These are phyloP conservation scores for Drechslerella coelobrocha DNA, from an alignment of 2,329 filamentous ascomycete genomes.

Conservation along the genomic window DNA sequence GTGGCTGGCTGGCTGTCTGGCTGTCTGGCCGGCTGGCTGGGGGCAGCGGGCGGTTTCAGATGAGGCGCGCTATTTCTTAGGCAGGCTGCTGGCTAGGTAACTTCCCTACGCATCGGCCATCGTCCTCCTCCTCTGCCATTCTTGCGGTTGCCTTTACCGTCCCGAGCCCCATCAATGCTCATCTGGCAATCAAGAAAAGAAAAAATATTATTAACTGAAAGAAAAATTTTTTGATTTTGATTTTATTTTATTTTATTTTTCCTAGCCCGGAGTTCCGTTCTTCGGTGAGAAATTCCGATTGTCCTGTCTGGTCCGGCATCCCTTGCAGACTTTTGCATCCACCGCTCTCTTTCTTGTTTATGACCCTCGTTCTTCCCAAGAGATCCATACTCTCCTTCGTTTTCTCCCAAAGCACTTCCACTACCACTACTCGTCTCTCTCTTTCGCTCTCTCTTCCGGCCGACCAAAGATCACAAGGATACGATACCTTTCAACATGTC, in stretches of 20 bases:
- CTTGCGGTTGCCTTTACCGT: slow-evolving; percentile 29
- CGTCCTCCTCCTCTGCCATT: slow-evolving; percentile 6
- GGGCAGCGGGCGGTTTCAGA: neutral
- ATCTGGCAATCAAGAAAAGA: too few species aligned
- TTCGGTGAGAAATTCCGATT: slow-evolving; percentile 17
- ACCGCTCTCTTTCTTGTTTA: neutral
- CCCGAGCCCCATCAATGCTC: neutral
- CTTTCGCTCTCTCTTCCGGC: neutral
- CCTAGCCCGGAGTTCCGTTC: neutral
- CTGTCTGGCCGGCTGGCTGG: too few species aligned
- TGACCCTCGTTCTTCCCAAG: neutral
- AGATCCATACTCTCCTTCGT: slow-evolving; percentile 6
- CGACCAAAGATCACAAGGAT: neutral
- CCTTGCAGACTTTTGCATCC: neutral
- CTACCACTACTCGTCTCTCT: neutral
- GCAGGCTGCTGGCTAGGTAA: neutral
- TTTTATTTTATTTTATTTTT: neutral
- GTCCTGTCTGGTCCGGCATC: neutral
- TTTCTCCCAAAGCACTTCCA: neutral
- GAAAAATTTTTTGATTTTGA: too few species aligned
- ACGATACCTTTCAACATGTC: slow-evolving; percentile 71
- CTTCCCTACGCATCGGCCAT: too few species aligned
- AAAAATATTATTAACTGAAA: too few species aligned
- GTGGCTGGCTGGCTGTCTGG: too few species aligned
- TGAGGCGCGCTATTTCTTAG: neutral